Evolutionary conservation across 108 stramenopile genomes (phyloP), one percentile per base, ranked within the genome.

Genomic region (Cyclotella sp.): DNA sequence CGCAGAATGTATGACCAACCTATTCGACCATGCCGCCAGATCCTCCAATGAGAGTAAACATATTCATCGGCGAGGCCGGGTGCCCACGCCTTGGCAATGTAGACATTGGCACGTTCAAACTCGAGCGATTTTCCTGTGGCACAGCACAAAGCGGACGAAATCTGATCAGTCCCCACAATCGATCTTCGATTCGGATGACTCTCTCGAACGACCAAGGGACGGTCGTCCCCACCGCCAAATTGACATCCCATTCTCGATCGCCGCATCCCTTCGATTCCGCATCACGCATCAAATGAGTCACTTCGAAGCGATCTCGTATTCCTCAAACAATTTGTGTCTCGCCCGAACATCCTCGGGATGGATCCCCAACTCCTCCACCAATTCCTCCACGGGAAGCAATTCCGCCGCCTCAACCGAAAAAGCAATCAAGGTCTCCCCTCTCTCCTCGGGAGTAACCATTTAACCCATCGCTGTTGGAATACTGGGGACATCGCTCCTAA

Each of bases 211-310:
- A 73, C 72, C 44, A 73, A 28, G 72, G 59, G 11, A 73, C 72
- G 8, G 26, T 19, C 9, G 72, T 73, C 2, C 72, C 72, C 5
- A 62, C 44, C 2, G 58, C 11, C 8, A 73, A 15, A 62, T 73
- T 73, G 43, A 73, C 72, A 63, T 73, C 60, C 72, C 72, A 62
- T 59, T 55, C 70, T 9, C 47, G 22, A n/a, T 71, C 70, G 18
- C 15, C 18, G 39, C 41, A 41, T 30, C 66, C 66, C 54, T 73
- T 73, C 22, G 60, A 30, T 30, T 60, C 72, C 34, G 22, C 53
- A 8, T 59, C 60, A 3, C 26, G 13, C 7, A 53, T 3, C 27
- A 73, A 49, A 73, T 73, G 72, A 13, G 72, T 73, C 3, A 59
- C 72, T 45, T 60, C 72, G 9, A 6, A 3, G 72, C 72, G 28